A percentile compares a stretch with the other conserved stretches of the same genome.
Evolutionary conservation across 441 rosid species (phyloP).

Genomic region (Euphorbia celastroides): DNA sequence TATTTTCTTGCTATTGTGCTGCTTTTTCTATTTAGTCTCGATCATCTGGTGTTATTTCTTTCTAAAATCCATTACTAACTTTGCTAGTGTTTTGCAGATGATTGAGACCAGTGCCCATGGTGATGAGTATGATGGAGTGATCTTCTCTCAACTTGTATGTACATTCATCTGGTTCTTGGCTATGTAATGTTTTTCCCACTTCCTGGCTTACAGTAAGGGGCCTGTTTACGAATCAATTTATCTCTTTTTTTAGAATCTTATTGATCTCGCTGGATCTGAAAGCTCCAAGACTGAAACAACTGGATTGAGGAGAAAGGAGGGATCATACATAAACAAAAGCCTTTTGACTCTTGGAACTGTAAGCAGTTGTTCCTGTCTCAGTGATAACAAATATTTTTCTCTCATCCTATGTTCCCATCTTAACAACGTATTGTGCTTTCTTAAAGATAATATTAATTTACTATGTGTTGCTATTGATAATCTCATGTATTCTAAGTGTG

Average conservation of each 20-base stretch:
- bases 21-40: not conserved
- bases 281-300: conserved; percentile 74
- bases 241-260: conserved; percentile 50
- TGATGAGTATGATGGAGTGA: conserved; percentile 99
- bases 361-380: conserved; percentile 21
- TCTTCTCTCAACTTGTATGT: conserved; percentile 97
- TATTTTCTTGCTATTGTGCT: not conserved
- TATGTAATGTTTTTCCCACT: conserved; percentile 15
- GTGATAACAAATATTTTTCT: not conserved
- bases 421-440: no score
- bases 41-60: not conserved
- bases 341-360: conserved; percentile 72
- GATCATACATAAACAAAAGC: conserved; percentile 71
- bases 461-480: no score
- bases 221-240: no score
- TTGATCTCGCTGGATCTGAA: conserved; percentile 78
- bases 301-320: conserved; percentile 68
- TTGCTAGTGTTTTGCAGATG: conserved; percentile 58
- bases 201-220: no score
- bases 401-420: not conserved
- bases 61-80: conserved; percentile 11
- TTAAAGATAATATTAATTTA: no score
- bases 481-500: no score
- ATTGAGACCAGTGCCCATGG: conserved; percentile 94
- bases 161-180: conserved; percentile 14